Percentiles rank a stretch among this genome's conserved stretches.
Evolutionary conservation across 2,329 filamentous ascomycete genomes (phyloP).

Genomic region (Fusarium oligoseptatum): DNA sequence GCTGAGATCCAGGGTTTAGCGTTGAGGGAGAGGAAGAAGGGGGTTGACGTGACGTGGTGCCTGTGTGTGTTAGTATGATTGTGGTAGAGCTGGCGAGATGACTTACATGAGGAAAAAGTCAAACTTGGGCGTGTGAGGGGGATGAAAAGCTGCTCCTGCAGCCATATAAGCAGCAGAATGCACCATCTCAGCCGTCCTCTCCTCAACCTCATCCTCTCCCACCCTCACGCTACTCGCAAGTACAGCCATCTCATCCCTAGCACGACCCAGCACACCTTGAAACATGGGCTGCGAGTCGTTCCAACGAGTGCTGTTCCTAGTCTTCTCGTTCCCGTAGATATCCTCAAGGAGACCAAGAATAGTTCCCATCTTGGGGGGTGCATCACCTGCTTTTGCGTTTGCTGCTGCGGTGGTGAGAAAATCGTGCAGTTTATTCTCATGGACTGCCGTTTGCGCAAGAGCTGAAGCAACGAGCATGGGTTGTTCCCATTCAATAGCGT

Average conservation of each 20-base stretch:
- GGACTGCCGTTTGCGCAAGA: slow-evolving; percentile 81
- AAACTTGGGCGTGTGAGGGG: slow-evolving; percentile 76
- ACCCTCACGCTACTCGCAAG: slow-evolving; percentile 72
- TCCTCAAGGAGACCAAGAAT: slow-evolving; percentile 71
- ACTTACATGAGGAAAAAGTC: slow-evolving; percentile 81
- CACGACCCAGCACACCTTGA: slow-evolving; percentile 76
- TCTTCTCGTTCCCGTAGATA: slow-evolving; percentile 65
- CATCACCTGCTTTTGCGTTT: slow-evolving; percentile 17
- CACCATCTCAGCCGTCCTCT: slow-evolving; percentile 73
- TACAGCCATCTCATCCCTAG: slow-evolving; percentile 72
- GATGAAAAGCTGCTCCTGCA: slow-evolving; percentile 70
- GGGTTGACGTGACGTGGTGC: slow-evolving; percentile 78
- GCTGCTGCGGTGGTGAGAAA: slow-evolving; percentile 69
- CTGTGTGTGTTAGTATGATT: slow-evolving; percentile 56
- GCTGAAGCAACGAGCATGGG: slow-evolving; percentile 85
- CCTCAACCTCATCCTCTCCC: slow-evolving; percentile 67
- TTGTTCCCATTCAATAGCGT: slow-evolving; percentile 85
- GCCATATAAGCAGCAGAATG: slow-evolving; percentile 69
- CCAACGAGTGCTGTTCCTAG: slow-evolving; percentile 63
- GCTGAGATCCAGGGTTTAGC: slow-evolving; percentile 70
- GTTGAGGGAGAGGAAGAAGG: slow-evolving; percentile 81
- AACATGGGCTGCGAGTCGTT: slow-evolving; percentile 73
- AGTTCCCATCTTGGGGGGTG: slow-evolving; percentile 33
- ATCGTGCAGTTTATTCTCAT: slow-evolving; percentile 67
- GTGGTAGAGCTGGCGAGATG: too few relatives aligned